phyloP scores from a whole-genome alignment of 2,329 filamentous ascomycete genomes.

The Aspergillus sp. region DNA sequence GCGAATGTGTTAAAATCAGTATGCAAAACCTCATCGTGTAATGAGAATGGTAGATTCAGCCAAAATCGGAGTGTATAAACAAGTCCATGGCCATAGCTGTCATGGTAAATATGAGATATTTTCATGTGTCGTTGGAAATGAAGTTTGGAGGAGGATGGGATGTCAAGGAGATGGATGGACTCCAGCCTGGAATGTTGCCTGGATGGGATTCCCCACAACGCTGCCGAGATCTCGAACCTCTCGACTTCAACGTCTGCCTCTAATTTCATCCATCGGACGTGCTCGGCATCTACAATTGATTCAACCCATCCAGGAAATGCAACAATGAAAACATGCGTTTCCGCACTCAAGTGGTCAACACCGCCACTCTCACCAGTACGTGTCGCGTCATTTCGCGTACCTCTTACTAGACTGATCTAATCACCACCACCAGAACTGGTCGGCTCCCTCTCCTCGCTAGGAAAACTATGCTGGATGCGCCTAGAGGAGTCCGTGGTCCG shows the following conservation, averaged over 20 bases:
- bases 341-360: conserved; percentile 32
- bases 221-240: background rate
- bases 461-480: conserved; percentile 87
- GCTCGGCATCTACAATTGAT: background rate
- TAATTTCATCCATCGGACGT: background rate
- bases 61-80: too few species aligned
- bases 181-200: background rate
- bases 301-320: background rate
- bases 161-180: too few species aligned
- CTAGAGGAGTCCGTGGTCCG: conserved; percentile 83
- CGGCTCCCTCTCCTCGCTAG: conserved; percentile 63
- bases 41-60: too few species aligned
- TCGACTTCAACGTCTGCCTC: background rate
- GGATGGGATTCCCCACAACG: background rate
- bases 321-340: conserved; percentile 31
- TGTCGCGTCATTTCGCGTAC: conserved; percentile 11
- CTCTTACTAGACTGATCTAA: conserved; percentile 20
- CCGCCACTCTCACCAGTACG: conserved; percentile 53
- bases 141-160: too few species aligned
- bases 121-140: too few species aligned
- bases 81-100: too few species aligned
- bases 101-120: too few species aligned
- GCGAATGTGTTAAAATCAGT: too few species aligned
- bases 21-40: too few species aligned
- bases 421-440: conserved; percentile 53